phyloP scores from a whole-genome alignment of 768 basidiomycete genomes.

The Inosperma sp. region DNA sequence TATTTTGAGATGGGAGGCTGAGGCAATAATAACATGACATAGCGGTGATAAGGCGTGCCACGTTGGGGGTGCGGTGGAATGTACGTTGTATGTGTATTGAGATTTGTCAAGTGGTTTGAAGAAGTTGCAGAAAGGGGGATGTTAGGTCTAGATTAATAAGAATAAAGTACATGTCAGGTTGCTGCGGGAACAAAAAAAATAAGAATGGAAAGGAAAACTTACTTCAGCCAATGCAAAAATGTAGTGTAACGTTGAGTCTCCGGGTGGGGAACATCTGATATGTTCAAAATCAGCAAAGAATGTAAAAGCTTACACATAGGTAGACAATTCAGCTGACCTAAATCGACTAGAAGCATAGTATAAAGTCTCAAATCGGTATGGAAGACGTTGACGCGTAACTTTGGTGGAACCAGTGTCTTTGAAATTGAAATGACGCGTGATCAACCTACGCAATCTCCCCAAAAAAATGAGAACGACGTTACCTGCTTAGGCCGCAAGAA shows the following conservation, averaged over 20 bases:
- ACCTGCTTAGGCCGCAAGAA: conserved; percentile 70
- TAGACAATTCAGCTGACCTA: conserved; percentile 45
- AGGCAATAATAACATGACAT: conserved; percentile 69
- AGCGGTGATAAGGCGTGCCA: conserved; percentile 89
- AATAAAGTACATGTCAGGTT: conserved; percentile 9
- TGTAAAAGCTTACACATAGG: conserved; percentile 4
- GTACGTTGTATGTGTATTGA: conserved; percentile 64
- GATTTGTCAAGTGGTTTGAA: conserved; percentile 36
- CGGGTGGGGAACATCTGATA: conserved; percentile 76
- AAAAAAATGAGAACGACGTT: conserved; percentile 12
- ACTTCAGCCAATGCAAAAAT: conserved; percentile 87
- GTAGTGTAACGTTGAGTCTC: conserved; percentile 58
- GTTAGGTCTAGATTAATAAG: conserved; percentile 56
- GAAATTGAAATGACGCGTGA: conserved; percentile 7
- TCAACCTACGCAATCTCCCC: neutral
- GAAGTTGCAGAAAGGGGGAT: conserved; percentile 65
- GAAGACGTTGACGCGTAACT: conserved; percentile 70
- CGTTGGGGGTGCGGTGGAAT: conserved; percentile 89
- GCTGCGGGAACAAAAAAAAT: conserved; percentile 4
- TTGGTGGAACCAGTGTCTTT: conserved; percentile 63
- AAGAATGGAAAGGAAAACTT: conserved; percentile 32
- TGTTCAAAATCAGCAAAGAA: neutral
- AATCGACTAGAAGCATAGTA: conserved; percentile 86
- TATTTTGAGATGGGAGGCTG: conserved; percentile 47
- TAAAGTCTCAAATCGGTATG: conserved; percentile 78